Conservation (phyloP, 495 filamentous ascomycete genomes). For the Penicillium canescens region DNA sequence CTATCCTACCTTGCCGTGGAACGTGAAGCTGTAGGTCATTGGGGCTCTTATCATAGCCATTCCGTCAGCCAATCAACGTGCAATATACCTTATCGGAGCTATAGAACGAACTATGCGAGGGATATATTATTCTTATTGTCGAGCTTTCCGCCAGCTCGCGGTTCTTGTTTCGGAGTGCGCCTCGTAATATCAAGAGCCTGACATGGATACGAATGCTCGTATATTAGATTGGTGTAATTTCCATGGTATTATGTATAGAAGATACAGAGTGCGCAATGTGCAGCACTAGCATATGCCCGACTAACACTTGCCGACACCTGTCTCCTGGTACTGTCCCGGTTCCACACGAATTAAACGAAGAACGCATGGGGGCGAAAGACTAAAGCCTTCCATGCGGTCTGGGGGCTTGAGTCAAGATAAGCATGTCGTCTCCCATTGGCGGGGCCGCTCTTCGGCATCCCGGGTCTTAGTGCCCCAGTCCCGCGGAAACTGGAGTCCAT, state of each 20-base stretch:
- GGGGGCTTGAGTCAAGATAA: conserved; percentile 27
- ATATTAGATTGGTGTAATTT: too few species aligned
- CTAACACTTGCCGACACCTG: too few species aligned
- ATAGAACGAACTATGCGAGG: neutral
- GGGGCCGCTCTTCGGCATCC: conserved; percentile 22
- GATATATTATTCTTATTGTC: neutral
- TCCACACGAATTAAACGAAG: conserved; percentile 12
- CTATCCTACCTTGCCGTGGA: neutral
- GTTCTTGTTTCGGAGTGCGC: too few species aligned
- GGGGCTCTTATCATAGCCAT: conserved; percentile 13
- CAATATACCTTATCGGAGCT: neutral
- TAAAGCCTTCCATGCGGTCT: conserved; percentile 11
- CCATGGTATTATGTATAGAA: too few species aligned
- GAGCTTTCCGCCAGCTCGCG: neutral
- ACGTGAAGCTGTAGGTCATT: neutral
- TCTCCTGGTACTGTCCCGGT: neutral
- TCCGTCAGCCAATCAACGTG: conserved; percentile 12
- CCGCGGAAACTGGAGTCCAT: neutral
- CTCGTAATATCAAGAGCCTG: too few species aligned
- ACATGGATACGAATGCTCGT: too few species aligned
- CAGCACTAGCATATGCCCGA: neutral
- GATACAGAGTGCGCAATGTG: too few species aligned
- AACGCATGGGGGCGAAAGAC: conserved; percentile 18
- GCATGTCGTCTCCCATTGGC: conserved; percentile 27
- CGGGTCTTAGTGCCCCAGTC: conserved; percentile 18